Base-by-base conservation (phyloP, 345 rosid genomes). In the Melaleuca quinquenervia region DNA sequence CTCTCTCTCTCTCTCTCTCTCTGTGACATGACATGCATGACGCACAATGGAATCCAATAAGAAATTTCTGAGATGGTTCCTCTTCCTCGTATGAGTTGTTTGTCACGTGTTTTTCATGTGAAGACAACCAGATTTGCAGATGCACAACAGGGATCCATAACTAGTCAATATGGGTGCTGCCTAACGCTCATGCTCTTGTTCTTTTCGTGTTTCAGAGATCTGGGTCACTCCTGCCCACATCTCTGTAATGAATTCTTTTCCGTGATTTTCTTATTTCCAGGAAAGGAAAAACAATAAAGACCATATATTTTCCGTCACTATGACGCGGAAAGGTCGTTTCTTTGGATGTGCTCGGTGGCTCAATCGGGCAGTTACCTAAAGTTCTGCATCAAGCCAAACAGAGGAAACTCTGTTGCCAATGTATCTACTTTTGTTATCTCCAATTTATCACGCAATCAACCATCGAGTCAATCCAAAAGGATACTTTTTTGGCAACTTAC, bases 51-150 rank as follows among this genome's bases (percentile, higher is more conserved):
- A 70, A 70, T 70, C 80, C 80, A 1, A 36, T 18, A 70, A 18
- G 80, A 70, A 70, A 29, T 22, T 26, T 3, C 51, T 6, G 45
- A 58, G 45, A 44, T 32, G 51, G 48, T 41, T 41, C 50, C 21
- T 83, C 24, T 82, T 82, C 41, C 87, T 82, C 13, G 24, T 11
- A 36, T 24, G 84, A 82, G 87, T 36, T 86, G 87, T 86, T 27
- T 51, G 26, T n/a, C 87, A 82, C 56, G 87, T 86, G 84, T 82
- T 12, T 60, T 27, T 60, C 87, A 82, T 82, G 45, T 50, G 87
- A 86, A 60, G 74, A 49, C 36, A 54, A 45, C 48, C n/a, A 11
- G 82, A 75, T 51, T 15, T 36, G 32, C 76, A 53, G 54, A 53
- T 41, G 70, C 85, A 54, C 24, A 41, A 70, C 76, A 27, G 50